Evolutionary conservation across 2,329 filamentous ascomycete species (phyloP).

Genomic region (Keithomyces neogunnii): DNA sequence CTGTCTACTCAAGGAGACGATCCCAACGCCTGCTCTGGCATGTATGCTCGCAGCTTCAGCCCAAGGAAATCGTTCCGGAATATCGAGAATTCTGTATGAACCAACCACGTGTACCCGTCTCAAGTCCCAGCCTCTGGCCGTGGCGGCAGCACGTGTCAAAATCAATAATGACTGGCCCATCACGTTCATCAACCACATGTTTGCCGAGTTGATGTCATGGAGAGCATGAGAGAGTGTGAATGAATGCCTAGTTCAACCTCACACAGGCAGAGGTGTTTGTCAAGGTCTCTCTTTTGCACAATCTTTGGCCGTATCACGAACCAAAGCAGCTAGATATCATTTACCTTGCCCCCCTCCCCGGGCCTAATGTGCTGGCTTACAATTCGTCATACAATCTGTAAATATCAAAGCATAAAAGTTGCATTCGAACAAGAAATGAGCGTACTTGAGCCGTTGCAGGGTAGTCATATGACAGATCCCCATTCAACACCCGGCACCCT

Average conservation of each 20-base stretch:
- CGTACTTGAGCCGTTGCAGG: too few relatives aligned
- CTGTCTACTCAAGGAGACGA: neutral
- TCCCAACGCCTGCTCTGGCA: neutral
- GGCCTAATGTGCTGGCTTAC: too few relatives aligned
- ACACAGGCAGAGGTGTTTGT: conserved; percentile 6
- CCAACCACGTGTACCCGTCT: neutral
- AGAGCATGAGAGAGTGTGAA: conserved; percentile 25
- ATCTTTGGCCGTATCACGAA: neutral
- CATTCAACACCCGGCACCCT: too few relatives aligned
- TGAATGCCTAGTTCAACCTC: conserved; percentile 19
- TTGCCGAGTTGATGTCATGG: conserved; percentile 26
- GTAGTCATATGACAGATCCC: too few relatives aligned
- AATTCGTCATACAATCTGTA: too few relatives aligned
- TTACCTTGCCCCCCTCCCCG: too few relatives aligned
- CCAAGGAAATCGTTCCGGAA: neutral
- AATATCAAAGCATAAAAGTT: too few relatives aligned
- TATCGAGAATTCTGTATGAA: neutral
- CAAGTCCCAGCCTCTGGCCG: neutral
- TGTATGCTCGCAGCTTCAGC: neutral
- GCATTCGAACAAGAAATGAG: too few relatives aligned
- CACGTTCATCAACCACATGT: conserved; percentile 23
- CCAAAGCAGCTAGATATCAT: too few relatives aligned
- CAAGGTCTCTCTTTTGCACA: neutral
- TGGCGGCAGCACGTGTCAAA: conserved; percentile 21
- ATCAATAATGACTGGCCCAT: conserved; percentile 24